Evolutionary conservation across 371 early-diverging fungal species (phyloP).

Genomic region (Syncephalastrum contaminatum): DNA sequence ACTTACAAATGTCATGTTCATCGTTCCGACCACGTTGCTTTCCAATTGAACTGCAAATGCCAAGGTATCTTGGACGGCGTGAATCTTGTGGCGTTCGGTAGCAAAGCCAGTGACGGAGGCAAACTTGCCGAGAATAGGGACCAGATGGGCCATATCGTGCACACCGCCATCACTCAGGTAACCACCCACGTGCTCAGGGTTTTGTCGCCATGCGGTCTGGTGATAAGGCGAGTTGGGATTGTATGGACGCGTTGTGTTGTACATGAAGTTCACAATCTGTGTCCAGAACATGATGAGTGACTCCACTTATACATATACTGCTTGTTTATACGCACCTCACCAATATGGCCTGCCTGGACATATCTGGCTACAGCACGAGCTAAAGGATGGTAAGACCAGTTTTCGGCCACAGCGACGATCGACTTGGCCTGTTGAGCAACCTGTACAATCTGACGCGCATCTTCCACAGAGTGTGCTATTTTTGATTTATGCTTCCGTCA

Average conservation of each 20-base stretch:
- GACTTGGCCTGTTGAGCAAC: conserved; percentile 31
- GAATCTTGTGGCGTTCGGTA: conserved; percentile 34
- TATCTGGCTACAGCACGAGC: conserved; percentile 33
- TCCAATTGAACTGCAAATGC: conserved; percentile 32
- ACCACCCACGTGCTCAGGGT: conserved; percentile 51
- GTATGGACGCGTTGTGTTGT: conserved; percentile 43
- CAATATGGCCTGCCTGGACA: conserved; percentile 40
- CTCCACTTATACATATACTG: too few relatives aligned
- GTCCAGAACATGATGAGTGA: neutral
- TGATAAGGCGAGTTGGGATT: conserved; percentile 43
- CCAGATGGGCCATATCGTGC: conserved; percentile 48
- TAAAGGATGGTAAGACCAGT: conserved; percentile 45
- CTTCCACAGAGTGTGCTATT: conserved; percentile 40
- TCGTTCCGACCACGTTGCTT: conserved; percentile 39
- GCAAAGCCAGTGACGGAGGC: conserved; percentile 41
- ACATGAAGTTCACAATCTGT: conserved; percentile 46
- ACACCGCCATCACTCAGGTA: conserved; percentile 54
- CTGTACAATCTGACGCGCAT: conserved; percentile 42
- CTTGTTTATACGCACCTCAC: conserved; percentile 25
- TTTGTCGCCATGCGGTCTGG: conserved; percentile 45
- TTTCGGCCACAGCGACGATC: conserved; percentile 46
- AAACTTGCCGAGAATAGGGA: conserved; percentile 42
- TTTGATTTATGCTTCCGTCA: neutral
- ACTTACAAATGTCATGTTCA: conserved; percentile 54
- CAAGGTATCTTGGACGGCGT: conserved; percentile 42